phyloP scores from a whole-genome alignment of 192 early-diverging fungal species.

The Rhizophagus prolifer region DNA sequence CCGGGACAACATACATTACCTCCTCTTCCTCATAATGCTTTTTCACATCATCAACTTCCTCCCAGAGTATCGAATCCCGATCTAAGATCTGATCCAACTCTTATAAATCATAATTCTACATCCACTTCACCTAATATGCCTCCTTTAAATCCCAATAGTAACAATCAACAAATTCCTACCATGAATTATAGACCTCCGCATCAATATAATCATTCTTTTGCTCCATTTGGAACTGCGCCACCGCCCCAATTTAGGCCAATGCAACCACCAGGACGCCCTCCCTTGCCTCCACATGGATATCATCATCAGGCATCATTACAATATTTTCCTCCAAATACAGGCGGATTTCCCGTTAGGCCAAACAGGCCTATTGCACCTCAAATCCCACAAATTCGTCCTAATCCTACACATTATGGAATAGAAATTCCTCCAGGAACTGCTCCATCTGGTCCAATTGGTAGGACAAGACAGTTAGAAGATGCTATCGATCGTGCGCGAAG shows the following conservation, averaged over 20 bases:
- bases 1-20: not conserved
- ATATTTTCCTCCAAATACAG: constrained; percentile 35
- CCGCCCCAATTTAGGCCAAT: constrained; percentile 31
- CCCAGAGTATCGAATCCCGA: not conserved
- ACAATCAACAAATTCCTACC: not conserved
- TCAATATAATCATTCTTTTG: not conserved
- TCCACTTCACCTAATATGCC: not conserved
- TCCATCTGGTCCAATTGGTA: not conserved
- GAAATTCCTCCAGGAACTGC: not conserved
- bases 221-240: not conserved
- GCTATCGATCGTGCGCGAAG: no score
- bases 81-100: not conserved
- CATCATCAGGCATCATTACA: not conserved
- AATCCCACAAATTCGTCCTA: no score
- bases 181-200: not conserved
- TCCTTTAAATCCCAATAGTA: not conserved
- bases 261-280: constrained; percentile 38
- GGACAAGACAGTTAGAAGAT: no score
- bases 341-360: not conserved
- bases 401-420: not conserved
- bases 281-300: constrained; percentile 37
- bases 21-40: not conserved
- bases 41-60: not conserved
- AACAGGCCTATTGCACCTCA: no score
- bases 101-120: not conserved